A percentile compares a stretch with the other conserved stretches of the same genome.
Conservation (phyloP, 768 basidiomycete genomes). For the Agrocybe pediades region DNA sequence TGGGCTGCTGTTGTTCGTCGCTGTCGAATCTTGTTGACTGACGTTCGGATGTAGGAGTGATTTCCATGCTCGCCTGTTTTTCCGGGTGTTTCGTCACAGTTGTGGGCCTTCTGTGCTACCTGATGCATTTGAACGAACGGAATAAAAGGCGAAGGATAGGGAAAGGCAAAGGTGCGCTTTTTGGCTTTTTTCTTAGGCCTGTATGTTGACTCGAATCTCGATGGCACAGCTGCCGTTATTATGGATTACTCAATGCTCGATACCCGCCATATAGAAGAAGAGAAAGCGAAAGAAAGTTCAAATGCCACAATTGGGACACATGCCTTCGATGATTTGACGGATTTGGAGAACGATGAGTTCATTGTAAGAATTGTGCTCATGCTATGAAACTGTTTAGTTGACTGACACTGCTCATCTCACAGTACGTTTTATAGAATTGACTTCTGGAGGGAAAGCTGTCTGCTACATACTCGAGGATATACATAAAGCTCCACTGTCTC, state of each 20-base stretch:
- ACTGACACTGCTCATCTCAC: too few relatives aligned
- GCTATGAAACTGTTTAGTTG: too few relatives aligned
- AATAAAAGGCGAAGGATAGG: slow-evolving; percentile 16
- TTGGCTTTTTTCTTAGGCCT: not conserved
- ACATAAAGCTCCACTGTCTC: too few relatives aligned
- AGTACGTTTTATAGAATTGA: too few relatives aligned
- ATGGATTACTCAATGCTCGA: slow-evolving; percentile 22
- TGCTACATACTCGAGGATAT: too few relatives aligned
- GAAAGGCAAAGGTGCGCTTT: slow-evolving; percentile 16
- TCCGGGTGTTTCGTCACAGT: slow-evolving; percentile 1
- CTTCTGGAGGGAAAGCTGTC: too few relatives aligned
- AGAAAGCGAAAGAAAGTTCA: not conserved
- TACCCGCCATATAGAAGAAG: slow-evolving; percentile 7
- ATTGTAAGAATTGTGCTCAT: slow-evolving; percentile 17
- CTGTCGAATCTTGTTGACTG: not conserved
- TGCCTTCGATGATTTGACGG: slow-evolving; percentile 26
- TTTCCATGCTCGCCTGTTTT: slow-evolving; percentile 14
- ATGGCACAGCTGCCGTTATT: slow-evolving; percentile 12
- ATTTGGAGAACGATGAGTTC: slow-evolving; percentile 25
- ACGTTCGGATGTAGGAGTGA: slow-evolving; percentile 10
- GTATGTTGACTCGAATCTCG: not conserved
- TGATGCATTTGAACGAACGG: slow-evolving; percentile 13
- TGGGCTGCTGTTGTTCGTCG: too few relatives aligned
- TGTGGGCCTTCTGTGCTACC: slow-evolving; percentile 8
- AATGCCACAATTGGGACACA: not conserved